These are phyloP conservation scores for Pseudozyma thailandica DNA, from an alignment of 1,284 basidiomycete genomes.

Conservation along the genomic window DNA sequence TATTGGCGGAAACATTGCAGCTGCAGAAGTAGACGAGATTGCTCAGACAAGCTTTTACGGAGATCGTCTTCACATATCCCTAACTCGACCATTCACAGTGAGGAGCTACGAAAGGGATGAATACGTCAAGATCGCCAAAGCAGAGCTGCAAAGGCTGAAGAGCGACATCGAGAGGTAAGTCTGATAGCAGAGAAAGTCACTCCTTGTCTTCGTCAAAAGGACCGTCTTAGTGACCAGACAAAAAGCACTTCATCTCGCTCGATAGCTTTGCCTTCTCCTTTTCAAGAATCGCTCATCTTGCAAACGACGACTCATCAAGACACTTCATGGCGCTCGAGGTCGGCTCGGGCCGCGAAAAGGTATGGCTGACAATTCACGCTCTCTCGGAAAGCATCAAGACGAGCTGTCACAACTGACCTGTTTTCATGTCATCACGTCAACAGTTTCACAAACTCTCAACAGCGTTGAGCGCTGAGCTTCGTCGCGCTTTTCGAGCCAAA, in stretches of 20 bases:
- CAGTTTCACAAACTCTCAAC: constrained; percentile 37
- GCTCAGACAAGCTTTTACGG: not conserved
- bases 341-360: constrained; percentile 34
- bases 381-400: not conserved
- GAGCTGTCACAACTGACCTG: not conserved
- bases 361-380: constrained; percentile 1
- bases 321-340: constrained; percentile 50
- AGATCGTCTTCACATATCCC: constrained; percentile 39
- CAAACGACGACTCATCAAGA: constrained; percentile 38
- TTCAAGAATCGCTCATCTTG: constrained; percentile 29
- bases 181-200: too few species aligned
- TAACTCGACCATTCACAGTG: constrained; percentile 51
- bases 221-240: too few species aligned
- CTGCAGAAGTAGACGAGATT: too few species aligned
- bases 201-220: too few species aligned
- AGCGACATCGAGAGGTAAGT: constrained; percentile 11
- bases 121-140: constrained; percentile 23
- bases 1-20: not conserved
- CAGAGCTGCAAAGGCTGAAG: constrained; percentile 7
- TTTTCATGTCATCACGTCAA: not conserved
- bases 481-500: constrained; percentile 34
- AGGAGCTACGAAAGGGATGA: constrained; percentile 40
- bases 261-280: constrained; percentile 38
- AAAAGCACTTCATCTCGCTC: not conserved
- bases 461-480: constrained; percentile 20